phyloP scores from a whole-genome alignment of 306 rosid genomes.

The Oxytropis ochrocephala region DNA sequence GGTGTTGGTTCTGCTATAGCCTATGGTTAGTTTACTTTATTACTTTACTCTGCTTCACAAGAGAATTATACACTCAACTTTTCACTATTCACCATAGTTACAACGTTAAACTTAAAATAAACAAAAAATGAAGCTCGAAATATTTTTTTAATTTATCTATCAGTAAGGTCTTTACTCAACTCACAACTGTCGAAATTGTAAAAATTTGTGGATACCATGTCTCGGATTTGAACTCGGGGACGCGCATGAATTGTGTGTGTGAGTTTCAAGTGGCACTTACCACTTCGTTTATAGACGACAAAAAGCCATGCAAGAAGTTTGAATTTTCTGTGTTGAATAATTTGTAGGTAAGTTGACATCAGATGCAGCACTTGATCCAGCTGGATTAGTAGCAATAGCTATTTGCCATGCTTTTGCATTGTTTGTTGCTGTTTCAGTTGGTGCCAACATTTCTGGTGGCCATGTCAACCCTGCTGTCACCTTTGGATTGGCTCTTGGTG shows the following conservation, averaged over 20 bases:
- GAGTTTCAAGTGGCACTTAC: no score
- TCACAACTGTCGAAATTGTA: no score
- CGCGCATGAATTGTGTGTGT: no score
- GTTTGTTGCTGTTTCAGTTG: slow-evolving; percentile 77
- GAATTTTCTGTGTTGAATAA: not conserved
- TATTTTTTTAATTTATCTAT: not conserved
- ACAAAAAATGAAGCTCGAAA: not conserved
- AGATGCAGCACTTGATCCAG: slow-evolving; percentile 76
- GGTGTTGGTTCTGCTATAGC: slow-evolving; percentile 91
- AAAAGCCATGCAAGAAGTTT: no score
- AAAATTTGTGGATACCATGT: no score
- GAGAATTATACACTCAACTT: not conserved
- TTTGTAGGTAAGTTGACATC: slow-evolving; percentile 67
- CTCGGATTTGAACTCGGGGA: no score
- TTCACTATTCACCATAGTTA: not conserved
- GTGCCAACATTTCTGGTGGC: slow-evolving; percentile 90
- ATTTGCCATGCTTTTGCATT: slow-evolving; percentile 84
- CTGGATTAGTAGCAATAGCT: slow-evolving; percentile 72
- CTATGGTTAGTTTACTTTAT: slow-evolving; percentile 45
- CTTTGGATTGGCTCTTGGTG: slow-evolving; percentile 88
- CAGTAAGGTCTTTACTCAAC: no score
- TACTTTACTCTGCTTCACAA: not conserved
- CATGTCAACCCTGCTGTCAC: slow-evolving; percentile 97
- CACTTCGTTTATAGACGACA: no score
- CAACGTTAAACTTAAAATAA: no score